Evolutionary conservation across 495 filamentous ascomycete genomes (phyloP), one percentile per base, ranked within the genome.

Genomic region (Penicillium coprophilum): DNA sequence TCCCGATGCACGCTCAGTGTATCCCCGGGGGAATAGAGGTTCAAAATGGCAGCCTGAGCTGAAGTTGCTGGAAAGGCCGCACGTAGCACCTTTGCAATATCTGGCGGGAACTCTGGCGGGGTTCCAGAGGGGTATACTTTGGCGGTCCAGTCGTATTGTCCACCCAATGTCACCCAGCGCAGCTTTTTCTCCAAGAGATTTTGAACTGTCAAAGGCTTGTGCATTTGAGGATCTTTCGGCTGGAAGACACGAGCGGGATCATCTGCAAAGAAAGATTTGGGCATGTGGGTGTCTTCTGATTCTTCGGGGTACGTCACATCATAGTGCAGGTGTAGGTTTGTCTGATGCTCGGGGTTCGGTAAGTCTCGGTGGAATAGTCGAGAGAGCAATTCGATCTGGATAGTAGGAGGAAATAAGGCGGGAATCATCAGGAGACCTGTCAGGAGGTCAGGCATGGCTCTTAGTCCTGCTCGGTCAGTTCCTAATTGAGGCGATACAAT

Each of bases 101-200:
- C 91, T 4, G 57, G 39, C 4, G 93, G 93, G 59, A 96, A 96
- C 3, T 64, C 56, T 3, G 89, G 88, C n/a, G 90, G 86, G 1
- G 58, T 56, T 46, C 78, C 80, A 2, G 69, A 62, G 0, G 92
- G 91, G 67, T 97, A 96, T 27, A 79, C 71, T 64, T 95, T 91
- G 34, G 80, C 77, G 3, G 90, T 92, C 93, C 93, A 96, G 71
- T 97, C 87, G 71, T 97, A 96, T 64, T 97, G 92, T 0, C 90
- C 91, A 27, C 93, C 94, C 11, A 97, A 79, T 6, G 93, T 96
- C 13, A 96, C 81, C 94, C 93, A 97, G 44, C 91, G 89, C 7
- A 97, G 82, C 56, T 89, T 92, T 58, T 86, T 87, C 32, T 85
- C 77, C 3, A 96, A 75, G 40, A 88, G 78, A 54, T 80, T 82